Conservation (phyloP, 129 eudicot genomes). For the Mikania micrantha region DNA sequence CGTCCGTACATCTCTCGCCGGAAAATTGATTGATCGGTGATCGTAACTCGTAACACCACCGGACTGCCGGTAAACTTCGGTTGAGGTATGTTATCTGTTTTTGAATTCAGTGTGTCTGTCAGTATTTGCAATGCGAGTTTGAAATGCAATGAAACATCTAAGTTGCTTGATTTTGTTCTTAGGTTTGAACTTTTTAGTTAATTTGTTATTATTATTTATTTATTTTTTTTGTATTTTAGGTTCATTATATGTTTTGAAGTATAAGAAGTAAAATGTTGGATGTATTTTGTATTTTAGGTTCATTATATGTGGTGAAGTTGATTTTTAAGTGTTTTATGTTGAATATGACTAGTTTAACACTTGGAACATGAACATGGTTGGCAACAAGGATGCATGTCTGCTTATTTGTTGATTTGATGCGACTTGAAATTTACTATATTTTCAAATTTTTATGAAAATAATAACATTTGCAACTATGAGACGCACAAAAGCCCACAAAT, state of each 20-base stretch:
- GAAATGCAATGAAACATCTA: not conserved
- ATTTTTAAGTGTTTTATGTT: conserved; percentile 7
- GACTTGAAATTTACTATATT: not conserved
- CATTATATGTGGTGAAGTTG: conserved; percentile 11
- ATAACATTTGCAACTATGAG: too few relatives aligned
- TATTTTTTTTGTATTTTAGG: not conserved
- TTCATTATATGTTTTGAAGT: conserved; percentile 2
- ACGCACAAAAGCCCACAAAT: too few relatives aligned
- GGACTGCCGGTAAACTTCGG: conserved; percentile 11
- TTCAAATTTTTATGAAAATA: not conserved
- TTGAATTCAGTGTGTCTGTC: conserved; percentile 7
- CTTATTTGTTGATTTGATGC: not conserved
- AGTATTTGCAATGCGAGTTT: conserved; percentile 12
- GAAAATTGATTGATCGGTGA: conserved; percentile 11
- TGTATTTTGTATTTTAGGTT: not conserved
- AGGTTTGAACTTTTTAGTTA: conserved; percentile 17
- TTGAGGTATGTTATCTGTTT: not conserved
- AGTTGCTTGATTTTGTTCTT: conserved; percentile 5
- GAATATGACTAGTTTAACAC: conserved; percentile 12
- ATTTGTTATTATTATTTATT: not conserved
- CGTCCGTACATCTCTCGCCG: conserved; percentile 34
- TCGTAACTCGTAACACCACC: not conserved
- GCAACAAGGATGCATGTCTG: too few relatives aligned
- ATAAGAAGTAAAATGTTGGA: conserved; percentile 11
- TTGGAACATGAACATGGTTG: not conserved